phyloP scores from a whole-genome alignment of 2,329 filamentous ascomycete genomes.

The Pyrenophora graminea region DNA sequence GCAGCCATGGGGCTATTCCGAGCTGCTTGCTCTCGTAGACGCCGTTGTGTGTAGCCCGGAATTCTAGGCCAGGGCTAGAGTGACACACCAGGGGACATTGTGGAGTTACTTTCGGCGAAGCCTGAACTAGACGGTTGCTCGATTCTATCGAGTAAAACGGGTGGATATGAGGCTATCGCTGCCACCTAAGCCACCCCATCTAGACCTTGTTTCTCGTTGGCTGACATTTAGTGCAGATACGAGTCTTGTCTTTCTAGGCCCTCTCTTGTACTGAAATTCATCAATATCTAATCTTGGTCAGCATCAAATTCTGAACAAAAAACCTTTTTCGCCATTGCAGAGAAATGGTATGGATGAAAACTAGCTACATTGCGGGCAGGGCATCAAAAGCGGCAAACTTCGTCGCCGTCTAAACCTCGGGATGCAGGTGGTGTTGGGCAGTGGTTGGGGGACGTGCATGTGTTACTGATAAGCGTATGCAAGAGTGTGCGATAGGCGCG shows the following conservation, averaged over 20 bases:
- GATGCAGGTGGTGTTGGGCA: neutral
- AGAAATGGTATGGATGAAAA: neutral
- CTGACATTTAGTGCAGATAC: conserved; percentile 13
- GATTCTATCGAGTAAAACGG: conserved; percentile 34
- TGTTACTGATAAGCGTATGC: conserved; percentile 30
- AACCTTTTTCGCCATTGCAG: no score
- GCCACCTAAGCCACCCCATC: conserved; percentile 23
- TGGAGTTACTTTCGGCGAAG: conserved; percentile 18
- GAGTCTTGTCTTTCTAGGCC: neutral
- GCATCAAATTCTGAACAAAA: no score
- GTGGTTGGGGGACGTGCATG: conserved; percentile 15
- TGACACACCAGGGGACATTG: conserved; percentile 26
- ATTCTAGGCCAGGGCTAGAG: conserved; percentile 20
- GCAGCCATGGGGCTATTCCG: conserved; percentile 19
- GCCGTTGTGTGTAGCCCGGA: no score
- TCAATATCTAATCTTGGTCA: neutral
- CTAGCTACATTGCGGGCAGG: neutral
- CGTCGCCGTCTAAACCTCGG: conserved; percentile 1
- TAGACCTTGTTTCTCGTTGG: conserved; percentile 22
- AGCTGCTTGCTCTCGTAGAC: conserved; percentile 9
- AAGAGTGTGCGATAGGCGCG: conserved; percentile 17
- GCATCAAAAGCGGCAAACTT: neutral
- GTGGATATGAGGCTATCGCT: conserved; percentile 34
- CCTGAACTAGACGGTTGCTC: conserved; percentile 34
- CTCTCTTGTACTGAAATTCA: no score